Evolutionary conservation across 139 green algal species (phyloP).

Genomic region (Gonium pectorale): DNA sequence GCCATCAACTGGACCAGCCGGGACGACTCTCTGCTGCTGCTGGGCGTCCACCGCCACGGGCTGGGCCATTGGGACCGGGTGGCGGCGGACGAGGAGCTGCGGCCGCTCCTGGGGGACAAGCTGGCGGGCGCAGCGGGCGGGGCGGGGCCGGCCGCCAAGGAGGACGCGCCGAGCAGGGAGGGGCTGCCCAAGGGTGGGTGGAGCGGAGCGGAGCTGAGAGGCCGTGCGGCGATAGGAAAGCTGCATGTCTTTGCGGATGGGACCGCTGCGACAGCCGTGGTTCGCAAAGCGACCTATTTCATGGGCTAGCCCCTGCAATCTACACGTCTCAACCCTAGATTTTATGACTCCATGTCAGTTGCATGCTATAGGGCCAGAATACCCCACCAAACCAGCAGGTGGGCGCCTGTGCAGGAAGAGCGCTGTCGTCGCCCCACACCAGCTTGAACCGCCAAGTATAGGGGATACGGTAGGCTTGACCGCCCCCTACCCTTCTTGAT

Average conservation of each 20-base stretch:
- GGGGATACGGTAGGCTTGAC: too few relatives aligned
- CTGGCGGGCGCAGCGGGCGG: constrained; percentile 66
- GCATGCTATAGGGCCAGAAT: too few relatives aligned
- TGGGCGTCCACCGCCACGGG: constrained; percentile 78
- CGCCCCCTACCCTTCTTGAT: neutral
- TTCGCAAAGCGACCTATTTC: too few relatives aligned
- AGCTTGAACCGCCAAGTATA: too few relatives aligned
- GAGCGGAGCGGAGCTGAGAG: neutral
- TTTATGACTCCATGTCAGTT: too few relatives aligned
- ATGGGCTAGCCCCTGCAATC: too few relatives aligned
- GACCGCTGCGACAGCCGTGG: too few relatives aligned
- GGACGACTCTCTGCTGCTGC: constrained; percentile 45
- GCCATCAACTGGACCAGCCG: constrained; percentile 29
- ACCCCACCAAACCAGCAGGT: too few relatives aligned
- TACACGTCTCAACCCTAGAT: too few relatives aligned
- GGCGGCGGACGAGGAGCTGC: constrained; percentile 73
- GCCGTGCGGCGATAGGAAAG: neutral
- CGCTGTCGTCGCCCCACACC: too few relatives aligned
- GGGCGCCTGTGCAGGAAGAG: too few relatives aligned
- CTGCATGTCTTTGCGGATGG: too few relatives aligned
- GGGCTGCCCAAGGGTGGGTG: constrained; percentile 47
- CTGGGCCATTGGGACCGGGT: constrained; percentile 89
- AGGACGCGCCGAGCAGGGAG: constrained; percentile 21
- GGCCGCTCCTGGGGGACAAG: constrained; percentile 72
- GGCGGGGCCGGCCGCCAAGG: constrained; percentile 31